Base-by-base conservation (phyloP, 345 rosid species). In the Luvunga scandens region DNA sequence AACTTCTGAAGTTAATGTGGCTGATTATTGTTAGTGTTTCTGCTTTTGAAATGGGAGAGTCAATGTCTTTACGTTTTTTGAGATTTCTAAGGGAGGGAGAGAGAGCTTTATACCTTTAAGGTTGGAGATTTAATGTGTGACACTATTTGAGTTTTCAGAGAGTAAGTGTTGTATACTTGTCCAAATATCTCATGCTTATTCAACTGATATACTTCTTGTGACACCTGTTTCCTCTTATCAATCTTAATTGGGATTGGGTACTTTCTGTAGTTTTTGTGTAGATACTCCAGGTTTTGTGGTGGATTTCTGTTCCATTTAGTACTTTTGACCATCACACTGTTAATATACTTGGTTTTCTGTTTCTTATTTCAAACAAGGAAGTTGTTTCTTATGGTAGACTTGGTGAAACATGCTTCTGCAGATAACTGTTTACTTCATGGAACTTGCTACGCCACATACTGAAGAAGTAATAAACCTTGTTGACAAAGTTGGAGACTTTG, bases 401-500 rank as follows among this genome's bases (percentile, higher is more conserved):
- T 64, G 63, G 81, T 80, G 63, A 69, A 69, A 48, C 77, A 30
- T 72, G 71, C 56, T 69, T 84, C 67, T 84, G 75, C 91, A 94
- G 98, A 89, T 96, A 80, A 91, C 89, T 78, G 97, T 77, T 75
- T 96, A 96, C 82, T 96, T 96, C 83, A 91, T 91, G 97, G 98
- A 86, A 85, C 97, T 96, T 85, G 97, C 98, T 50, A 91, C 91
- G 56, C 99, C 99, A 78, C 92, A 90, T 78, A 70, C 93, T 71
- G 98, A 96, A 86, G 99, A 96, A 88, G 98, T 91, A 77, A 92
- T 96, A 75, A 90, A 94, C 85, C 97, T 96, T 76, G 98, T 90
- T 74, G 99, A 94, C 84, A 96, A 92, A 89, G 98, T 96, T 85
- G 99, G 99, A 65, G 99, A 86, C 77, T 90, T 96, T 84, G 99